phyloP scores from a whole-genome alignment of 441 rosid genomes.

The Erodium texanum region DNA sequence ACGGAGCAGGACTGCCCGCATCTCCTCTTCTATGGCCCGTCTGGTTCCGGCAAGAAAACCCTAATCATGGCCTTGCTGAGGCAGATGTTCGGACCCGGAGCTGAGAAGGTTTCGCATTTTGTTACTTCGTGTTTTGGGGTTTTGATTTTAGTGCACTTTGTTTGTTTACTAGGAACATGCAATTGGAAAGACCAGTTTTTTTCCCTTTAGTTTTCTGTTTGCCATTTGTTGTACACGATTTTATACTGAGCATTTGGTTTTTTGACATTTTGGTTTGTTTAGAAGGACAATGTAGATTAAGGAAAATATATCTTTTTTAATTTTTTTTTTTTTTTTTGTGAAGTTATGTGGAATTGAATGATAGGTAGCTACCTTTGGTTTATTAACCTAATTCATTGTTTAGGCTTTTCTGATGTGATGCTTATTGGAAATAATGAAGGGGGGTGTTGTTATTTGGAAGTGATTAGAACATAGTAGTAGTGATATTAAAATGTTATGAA shows the following conservation, averaged over 20 bases:
- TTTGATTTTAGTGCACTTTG: background rate
- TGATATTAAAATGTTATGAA: background rate
- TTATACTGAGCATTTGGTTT: background rate
- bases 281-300: background rate
- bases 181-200: background rate
- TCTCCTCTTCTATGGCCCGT: constrained; percentile 88
- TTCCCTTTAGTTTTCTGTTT: no score
- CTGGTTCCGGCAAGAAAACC: constrained; percentile 98
- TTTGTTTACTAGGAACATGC: constrained; percentile 2
- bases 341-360: background rate
- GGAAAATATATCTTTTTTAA: background rate
- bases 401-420: background rate
- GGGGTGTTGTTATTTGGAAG: background rate
- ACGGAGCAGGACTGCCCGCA: constrained; percentile 91
- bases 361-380: background rate
- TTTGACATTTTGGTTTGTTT: background rate
- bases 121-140: no score
- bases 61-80: constrained; percentile 83
- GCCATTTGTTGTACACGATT: background rate
- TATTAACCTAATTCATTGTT: background rate
- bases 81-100: constrained; percentile 72
- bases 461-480: background rate
- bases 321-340: background rate
- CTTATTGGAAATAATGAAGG: background rate
- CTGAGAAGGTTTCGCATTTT: constrained; percentile 56